Evolutionary conservation across 192 early-diverging fungal genomes (phyloP), one percentile per base, ranked within the genome.

Genomic region (Lobosporangium transversale): DNA sequence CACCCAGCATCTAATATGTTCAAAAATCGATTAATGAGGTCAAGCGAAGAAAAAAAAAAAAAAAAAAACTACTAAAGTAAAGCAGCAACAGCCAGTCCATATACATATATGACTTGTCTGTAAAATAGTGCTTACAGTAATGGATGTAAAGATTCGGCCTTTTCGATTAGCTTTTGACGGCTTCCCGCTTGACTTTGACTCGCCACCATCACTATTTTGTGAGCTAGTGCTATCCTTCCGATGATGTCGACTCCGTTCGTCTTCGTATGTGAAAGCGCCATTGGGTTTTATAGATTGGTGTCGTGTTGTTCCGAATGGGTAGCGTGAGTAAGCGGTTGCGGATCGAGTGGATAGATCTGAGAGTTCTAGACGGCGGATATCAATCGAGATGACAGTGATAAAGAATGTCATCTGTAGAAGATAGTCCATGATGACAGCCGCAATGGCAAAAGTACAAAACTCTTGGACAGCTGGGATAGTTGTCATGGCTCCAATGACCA

Each of bases 341-440:
- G 73, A 59, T 0, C 73, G 73, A 15, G 58, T 27, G 18, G 53
- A 49, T 3, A 76, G 59, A 45, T 76, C 73, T 3, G 64, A 76
- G 1, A 76, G 48, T 24, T 94, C 91, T 23, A 92, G 71, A 30
- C 92, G 84, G n/a, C 89, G 85, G 53, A 94, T 89, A 86, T 94
- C 92, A 53, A 94, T 91, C 1, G 93, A 90, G n/a, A 94, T 75
- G 35, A 92, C 88, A 0, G 91, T 88, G 31, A 88, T 83, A 53
- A 93, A 92, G 65, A 94, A 93, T 1, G 93, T 91, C 63, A 94
- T 86, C 64, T 93, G 90, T 51, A 94, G 61, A n/a, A 91, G 76
- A 68, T 89, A 93, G 68, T 93, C 92, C 54, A 94, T 89, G 12
- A 93, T 73, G 24, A 94, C 70, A 18, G 89, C 84, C 4, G 89